phyloP scores from a whole-genome alignment of 1,284 basidiomycete species.

The Ustilago tritici region DNA sequence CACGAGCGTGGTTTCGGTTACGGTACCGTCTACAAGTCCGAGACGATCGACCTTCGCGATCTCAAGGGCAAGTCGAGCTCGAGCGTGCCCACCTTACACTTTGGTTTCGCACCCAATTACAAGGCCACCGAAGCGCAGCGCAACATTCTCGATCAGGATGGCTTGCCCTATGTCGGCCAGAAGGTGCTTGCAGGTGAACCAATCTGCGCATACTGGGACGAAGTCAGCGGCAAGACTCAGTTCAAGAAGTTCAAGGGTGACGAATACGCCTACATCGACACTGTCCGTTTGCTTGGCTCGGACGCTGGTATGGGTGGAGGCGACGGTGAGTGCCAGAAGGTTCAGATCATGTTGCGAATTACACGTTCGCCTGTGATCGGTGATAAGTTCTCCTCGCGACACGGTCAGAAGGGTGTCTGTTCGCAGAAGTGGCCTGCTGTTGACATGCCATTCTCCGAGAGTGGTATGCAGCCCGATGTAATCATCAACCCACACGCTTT shows the following conservation, averaged over 20 bases:
- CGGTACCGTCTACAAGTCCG: slow-evolving; percentile 95
- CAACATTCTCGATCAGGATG: slow-evolving; percentile 83
- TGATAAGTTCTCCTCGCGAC: slow-evolving; percentile 98
- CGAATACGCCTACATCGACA: slow-evolving; percentile 89
- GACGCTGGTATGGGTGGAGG: slow-evolving; percentile 76
- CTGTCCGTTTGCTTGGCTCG: slow-evolving; percentile 88
- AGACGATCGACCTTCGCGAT: slow-evolving; percentile 90
- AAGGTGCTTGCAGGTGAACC: slow-evolving; percentile 81
- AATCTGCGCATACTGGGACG: slow-evolving; percentile 82
- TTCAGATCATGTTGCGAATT: slow-evolving; percentile 93
- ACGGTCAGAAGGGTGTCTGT: slow-evolving; percentile 99
- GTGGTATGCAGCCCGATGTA: slow-evolving; percentile 98
- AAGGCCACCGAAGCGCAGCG: slow-evolving; percentile 50
- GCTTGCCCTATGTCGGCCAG: slow-evolving; percentile 83
- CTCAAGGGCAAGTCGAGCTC: slow-evolving; percentile 68
- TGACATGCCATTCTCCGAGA: slow-evolving; percentile 99
- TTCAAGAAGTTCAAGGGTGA: slow-evolving; percentile 98
- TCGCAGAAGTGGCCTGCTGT: slow-evolving; percentile 98
- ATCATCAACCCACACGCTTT: slow-evolving; percentile 99
- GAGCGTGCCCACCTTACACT: slow-evolving; percentile 75
- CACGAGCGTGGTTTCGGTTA: slow-evolving; percentile 98
- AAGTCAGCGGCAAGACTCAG: slow-evolving; percentile 83
- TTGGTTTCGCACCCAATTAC: slow-evolving; percentile 79
- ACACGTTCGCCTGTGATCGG: slow-evolving; percentile 96
- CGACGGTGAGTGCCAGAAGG: slow-evolving; percentile 88